Base-by-base conservation (phyloP, 768 basidiomycete species). In the Floccularia luteovirens region DNA sequence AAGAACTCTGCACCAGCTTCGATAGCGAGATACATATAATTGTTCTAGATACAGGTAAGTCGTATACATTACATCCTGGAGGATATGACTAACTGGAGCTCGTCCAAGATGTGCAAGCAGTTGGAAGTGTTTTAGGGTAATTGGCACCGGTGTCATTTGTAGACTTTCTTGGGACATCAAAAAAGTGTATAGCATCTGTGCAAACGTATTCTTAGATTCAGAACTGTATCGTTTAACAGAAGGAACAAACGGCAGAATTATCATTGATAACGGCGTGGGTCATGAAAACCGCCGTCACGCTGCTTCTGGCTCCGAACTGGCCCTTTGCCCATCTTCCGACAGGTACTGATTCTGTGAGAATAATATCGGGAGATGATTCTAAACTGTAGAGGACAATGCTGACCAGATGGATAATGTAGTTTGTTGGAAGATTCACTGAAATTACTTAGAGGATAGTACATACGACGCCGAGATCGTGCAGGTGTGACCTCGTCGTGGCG, bases 81-180 rank as follows among this genome's bases (percentile, higher is more conserved):
- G 24, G 16, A 38, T 33, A 2, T 10, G 25, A 57, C 81, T 50
- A 51, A 81, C 81, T 6, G 79, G 75, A 21, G 67, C 59, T 43
- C 68, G 69, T 14, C 82, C 83, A 13, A 89, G 59, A 31, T 69
- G 73, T 3, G 84, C 84, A 34, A 89, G 67, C n/a, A 82, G 52
- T 53, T 77, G 73, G 61, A 89, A 89, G 50, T 86, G 84, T 50
- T 83, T 78, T 37, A 89, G 60, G 4, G 85, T 88, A 23, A 87
- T 53, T 16, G 85, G 86, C 20, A 87, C 81, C 31, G 65, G 74
- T 5, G 49, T 45, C 20, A 52, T 40, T 17, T 47, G 30, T 27
- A 52, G 49, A 35, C 45, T 51, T n/a, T 55, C 46, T 4, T 53
- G 52, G 30, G 43, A 45, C 30, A 56, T 48, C 39, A 74, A 51